phyloP scores from a whole-genome alignment of 176 grass and related monocot species.

The Aegilops umbellulata region DNA sequence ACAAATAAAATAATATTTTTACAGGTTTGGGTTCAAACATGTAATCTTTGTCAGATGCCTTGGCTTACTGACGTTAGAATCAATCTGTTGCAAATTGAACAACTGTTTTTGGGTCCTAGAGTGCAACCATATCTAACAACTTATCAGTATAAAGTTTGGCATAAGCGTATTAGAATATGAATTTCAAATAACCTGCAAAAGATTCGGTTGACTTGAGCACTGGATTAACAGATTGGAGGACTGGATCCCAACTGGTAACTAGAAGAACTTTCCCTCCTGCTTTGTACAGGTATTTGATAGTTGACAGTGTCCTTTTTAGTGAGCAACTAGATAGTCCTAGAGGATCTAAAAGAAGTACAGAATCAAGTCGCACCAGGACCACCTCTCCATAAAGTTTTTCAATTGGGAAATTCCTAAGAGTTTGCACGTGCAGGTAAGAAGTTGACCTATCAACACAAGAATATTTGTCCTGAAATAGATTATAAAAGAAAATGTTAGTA shows the following conservation, averaged over 20 bases:
- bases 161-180: background rate
- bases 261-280: slow-evolving; percentile 77
- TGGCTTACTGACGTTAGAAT: background rate
- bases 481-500: slow-evolving; percentile 27
- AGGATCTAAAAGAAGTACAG: slow-evolving; percentile 39
- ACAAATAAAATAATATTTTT: slow-evolving; percentile 19
- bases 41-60: background rate
- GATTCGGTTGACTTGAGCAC: slow-evolving; percentile 44
- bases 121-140: background rate
- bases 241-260: slow-evolving; percentile 54
- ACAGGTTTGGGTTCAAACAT: background rate
- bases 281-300: slow-evolving; percentile 77
- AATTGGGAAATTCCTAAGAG: slow-evolving; percentile 66
- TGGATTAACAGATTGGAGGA: slow-evolving; percentile 39
- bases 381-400: slow-evolving; percentile 76
- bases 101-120: background rate
- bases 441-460: slow-evolving; percentile 26
- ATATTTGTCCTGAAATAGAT: slow-evolving; percentile 38
- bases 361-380: slow-evolving; percentile 78
- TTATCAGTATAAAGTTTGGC: background rate
- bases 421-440: slow-evolving; percentile 70
- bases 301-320: slow-evolving; percentile 59
- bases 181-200: slow-evolving; percentile 67
- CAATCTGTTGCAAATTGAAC: slow-evolving; percentile 1
- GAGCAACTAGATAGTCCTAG: slow-evolving; percentile 40